Evolutionary conservation across 78 protist genomes (phyloP), one percentile per base, ranked within the genome.

Genomic region (Parvularia atlantis): DNA sequence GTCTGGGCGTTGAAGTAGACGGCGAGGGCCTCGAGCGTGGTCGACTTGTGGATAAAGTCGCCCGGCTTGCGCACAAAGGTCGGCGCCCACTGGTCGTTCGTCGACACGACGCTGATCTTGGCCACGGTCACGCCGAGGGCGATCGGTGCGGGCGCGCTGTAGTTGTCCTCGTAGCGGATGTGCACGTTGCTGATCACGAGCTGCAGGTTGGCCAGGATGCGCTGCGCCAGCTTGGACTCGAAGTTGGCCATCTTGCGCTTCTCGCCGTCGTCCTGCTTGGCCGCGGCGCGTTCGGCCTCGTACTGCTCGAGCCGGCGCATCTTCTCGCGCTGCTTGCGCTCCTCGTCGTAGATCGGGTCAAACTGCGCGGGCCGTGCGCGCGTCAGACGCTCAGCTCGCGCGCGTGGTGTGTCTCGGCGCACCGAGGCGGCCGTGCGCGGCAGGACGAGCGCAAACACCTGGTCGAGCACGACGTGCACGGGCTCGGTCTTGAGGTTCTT

Each of bases 401-500:
- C 44, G 7, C 17, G 44, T 7, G 7, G 7, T 40, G 2, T 7
- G 2, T 2, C 44, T 7, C 44, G 17, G 17, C 44, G 2, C 44
- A 2, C 44, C 76, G 56, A 72, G 26, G 40, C 17, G 20, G 46
- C 66, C 19, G 78, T 58, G 48, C 74, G 78, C 5, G 85, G 86
- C 13, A 64, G 65, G 28, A 75, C 69, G 35, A 81, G 46, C 26
- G 64, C 17, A 41, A 64, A 63, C 7, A 76, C 53, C 24, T 76
- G 36, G 28, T 65, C 72, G 54, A 85, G 71, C 56, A 71, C 30
- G 31, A 81, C 79, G 33, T 76, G 61, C 16, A 85, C 90, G 36
- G 90, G 86, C 46, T 81, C 68, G 6, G 80, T 62, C 41, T 78
- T 80, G 43, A 85, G 53, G 41, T 73, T 77, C 43, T 77, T 80